Percentiles rank a stretch among this genome's conserved stretches.
phyloP scores from a whole-genome alignment of 2,329 filamentous ascomycete species.

The Fonsecaea monophora region DNA sequence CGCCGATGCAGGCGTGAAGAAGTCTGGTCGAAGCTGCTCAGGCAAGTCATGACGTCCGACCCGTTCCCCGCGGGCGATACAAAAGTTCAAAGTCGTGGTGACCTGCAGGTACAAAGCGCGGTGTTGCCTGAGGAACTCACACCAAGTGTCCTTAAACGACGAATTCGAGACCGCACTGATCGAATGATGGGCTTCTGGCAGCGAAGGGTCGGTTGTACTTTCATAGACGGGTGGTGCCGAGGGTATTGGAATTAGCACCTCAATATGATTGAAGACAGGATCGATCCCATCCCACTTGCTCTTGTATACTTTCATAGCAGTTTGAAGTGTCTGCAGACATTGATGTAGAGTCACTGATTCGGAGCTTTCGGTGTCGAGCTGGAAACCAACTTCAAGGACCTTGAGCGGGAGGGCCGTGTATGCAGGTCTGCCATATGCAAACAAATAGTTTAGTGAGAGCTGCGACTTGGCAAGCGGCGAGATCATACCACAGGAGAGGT shows the following conservation, averaged over 20 bases:
- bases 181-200: background rate
- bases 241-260: background rate
- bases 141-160: background rate
- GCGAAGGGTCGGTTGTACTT: background rate
- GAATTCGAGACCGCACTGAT: background rate
- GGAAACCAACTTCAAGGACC: slow-evolving; percentile 3
- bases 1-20: too few species aligned
- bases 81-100: slow-evolving; percentile 2
- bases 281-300: slow-evolving; percentile 16
- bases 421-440: background rate
- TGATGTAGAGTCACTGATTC: background rate
- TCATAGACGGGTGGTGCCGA: background rate
- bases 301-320: slow-evolving; percentile 6
- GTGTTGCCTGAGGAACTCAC: slow-evolving; percentile 1
- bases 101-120: slow-evolving; percentile 2
- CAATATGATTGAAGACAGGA: background rate
- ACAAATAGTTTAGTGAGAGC: background rate
- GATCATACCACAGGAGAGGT: background rate
- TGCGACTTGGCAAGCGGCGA: background rate
- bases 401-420: slow-evolving; percentile 7
- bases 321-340: background rate
- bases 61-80: slow-evolving; percentile 6
- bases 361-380: slow-evolving; percentile 7
- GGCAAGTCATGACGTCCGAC: background rate
- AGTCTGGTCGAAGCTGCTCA: background rate